Base-by-base conservation (phyloP, 306 rosid species). In the Prosopis cineraria region DNA sequence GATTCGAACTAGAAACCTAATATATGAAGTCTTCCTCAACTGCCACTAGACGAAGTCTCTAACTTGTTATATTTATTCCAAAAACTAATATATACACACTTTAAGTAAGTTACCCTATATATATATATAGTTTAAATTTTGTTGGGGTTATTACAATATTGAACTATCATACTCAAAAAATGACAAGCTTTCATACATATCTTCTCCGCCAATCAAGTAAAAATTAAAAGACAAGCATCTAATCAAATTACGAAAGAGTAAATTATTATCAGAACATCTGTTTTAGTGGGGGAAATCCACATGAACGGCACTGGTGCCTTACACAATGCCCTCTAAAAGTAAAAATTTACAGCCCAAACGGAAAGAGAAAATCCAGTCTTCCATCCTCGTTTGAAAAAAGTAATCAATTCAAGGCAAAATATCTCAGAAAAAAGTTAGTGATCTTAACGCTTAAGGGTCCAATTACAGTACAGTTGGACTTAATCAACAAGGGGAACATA, bases 391-490 rank as follows among this genome's bases (percentile, higher is more conserved):
- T 82, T 82, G 33, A 55, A 34, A 34, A 34, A 34, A 34, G 41
- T 1, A 77, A 78, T 36, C 34, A 65, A 55, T 37, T 24, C 31
- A 73, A 48, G 25, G 31, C 29, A 78, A 14, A 68, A 17, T 70
- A 84, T 84, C 84, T 59, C 68, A 41, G 69, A 19, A 56, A 76
- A n/a, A 55, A 77, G n/a, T n/a, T n/a, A n/a, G n/a, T n/a, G n/a
- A n/a, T n/a, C n/a, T n/a, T n/a, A n/a, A n/a, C n/a, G n/a, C 39
- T 39, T 20, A 40, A 62, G 39, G 24, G 66, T 67, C 50, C 72
- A 53, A 30, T 48, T 53, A 53, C 30, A 20, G 19, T 66, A 17
- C 12, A 34, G 16, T 34, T 19, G 70, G 36, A 19, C 45, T 64
- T 17, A 64, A 34, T 34, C 68, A 31, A 39, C 10, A 3, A 0